Conservation (phyloP, 2,329 filamentous ascomycete genomes). For the Bipolaris sorokiniana region DNA sequence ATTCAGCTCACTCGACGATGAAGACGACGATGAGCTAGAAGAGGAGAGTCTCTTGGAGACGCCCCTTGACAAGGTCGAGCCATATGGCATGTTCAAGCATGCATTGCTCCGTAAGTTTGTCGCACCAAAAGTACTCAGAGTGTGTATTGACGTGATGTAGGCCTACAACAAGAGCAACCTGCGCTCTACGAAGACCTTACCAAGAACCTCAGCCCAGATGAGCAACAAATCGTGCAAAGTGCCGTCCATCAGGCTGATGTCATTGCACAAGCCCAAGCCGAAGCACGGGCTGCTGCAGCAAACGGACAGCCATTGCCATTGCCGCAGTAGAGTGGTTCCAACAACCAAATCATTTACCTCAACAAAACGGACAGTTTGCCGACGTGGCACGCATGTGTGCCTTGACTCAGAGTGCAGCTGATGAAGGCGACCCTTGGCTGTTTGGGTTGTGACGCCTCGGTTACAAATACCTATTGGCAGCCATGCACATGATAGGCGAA, state of each 20-base stretch:
- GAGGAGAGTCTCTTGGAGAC: conserved; percentile 93
- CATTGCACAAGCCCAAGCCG: conserved; percentile 47
- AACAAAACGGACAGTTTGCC: background rate
- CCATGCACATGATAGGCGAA: background rate
- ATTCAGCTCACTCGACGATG: conserved; percentile 71
- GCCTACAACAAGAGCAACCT: conserved; percentile 87
- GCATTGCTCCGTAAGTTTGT: conserved; percentile 76
- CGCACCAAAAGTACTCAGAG: background rate
- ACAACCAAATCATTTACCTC: conserved; percentile 1
- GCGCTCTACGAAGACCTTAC: conserved; percentile 84
- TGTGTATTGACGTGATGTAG: conserved; percentile 57
- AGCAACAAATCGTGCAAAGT: conserved; percentile 79
- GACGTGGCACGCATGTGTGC: background rate
- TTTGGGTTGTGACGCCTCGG: background rate
- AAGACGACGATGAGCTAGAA: conserved; percentile 88
- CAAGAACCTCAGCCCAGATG: conserved; percentile 76
- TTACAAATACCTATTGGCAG: background rate
- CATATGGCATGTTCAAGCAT: conserved; percentile 85
- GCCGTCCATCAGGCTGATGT: conserved; percentile 75
- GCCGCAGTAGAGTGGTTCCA: conserved; percentile 23
- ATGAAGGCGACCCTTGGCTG: background rate
- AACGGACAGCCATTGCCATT: conserved; percentile 29
- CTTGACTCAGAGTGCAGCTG: background rate
- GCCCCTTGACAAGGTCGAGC: conserved; percentile 92
- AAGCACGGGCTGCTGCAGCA: conserved; percentile 30